A percentile compares a stretch with the other conserved stretches of the same genome.
phyloP scores from a whole-genome alignment of 2,329 filamentous ascomycete genomes.

The Graphilbum fragrans region DNA sequence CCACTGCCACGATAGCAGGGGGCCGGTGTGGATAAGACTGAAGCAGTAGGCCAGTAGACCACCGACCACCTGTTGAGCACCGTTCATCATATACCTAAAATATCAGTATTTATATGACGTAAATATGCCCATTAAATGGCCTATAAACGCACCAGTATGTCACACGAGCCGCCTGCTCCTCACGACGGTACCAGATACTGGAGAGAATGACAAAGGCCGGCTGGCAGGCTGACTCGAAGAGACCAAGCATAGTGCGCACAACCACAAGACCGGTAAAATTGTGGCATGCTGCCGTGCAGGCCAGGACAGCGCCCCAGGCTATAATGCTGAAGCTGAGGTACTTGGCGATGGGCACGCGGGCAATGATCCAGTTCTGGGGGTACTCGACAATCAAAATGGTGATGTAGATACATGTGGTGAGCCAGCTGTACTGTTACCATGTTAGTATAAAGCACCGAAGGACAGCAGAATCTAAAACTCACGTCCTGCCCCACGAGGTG shows the following conservation, averaged over 20 bases:
- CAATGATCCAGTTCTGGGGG: conserved; percentile 45
- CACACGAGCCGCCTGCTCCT: conserved; percentile 54
- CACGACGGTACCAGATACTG: conserved; percentile 58
- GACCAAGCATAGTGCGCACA: conserved; percentile 54
- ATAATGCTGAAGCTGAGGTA: conserved; percentile 53
- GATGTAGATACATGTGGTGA: conserved; percentile 65
- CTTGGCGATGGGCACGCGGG: conserved; percentile 53
- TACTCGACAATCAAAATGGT: conserved; percentile 60
- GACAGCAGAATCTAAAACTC: not conserved
- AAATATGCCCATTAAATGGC: not conserved
- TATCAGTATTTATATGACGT: not conserved
- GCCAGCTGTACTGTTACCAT: conserved; percentile 48
- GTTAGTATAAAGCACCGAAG: not conserved
- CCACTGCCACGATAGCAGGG: conserved; percentile 54
- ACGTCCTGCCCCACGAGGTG: conserved; percentile 25
- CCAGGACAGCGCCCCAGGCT: conserved; percentile 49
- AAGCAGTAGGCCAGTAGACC: conserved; percentile 58
- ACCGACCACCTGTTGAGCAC: conserved; percentile 59
- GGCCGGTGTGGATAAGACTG: conserved; percentile 36
- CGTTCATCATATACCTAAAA: conserved; percentile 58
- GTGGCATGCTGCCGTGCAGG: conserved; percentile 46
- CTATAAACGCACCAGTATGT: conserved; percentile 47
- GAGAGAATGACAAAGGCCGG: conserved; percentile 56
- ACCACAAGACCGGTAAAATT: conserved; percentile 48
- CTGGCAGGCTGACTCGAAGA: conserved; percentile 60